Base-by-base conservation (phyloP, 176 grass and related monocot species). In the Zea luxurians region DNA sequence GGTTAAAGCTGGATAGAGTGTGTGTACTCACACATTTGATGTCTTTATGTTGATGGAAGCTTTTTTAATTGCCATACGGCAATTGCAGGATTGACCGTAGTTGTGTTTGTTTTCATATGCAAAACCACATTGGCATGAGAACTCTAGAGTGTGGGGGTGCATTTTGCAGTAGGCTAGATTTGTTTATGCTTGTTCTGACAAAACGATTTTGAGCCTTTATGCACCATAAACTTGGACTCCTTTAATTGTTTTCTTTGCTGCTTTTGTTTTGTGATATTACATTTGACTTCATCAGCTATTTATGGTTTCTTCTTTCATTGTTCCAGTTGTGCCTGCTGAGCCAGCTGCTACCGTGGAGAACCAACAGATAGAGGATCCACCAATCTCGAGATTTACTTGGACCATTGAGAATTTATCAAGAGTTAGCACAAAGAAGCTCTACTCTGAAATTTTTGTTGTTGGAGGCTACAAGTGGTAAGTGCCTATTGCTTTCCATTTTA, bases 381-480 rank as follows among this genome's bases (percentile, higher is more conserved):
- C 96, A 42, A 83, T 90, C 59, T 99, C 90, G 0, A 99, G 92
- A 81, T 99, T 91, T 87, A 93, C 88, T 70, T 99, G 96, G 96
- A 82, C 92, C 11, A 96, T 99, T 57, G 96, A 99, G 47, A 96
- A 99, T 77, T 80, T 99, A 41, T 93, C 92, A 42, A 88, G 90
- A 83, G 73, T 93, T 64, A 96, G 57, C 81, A 66, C 83, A 1
- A 99, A 96, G 88, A 99, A 99, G 82, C 86, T 91, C 62, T 99
- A 96, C 69, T 99, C 96, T 1, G 92, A 99, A 46, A n/a, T 83
- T 83, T 99, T 99, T 78, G 61, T 81, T 76, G 96, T 99, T 2
- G 96, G 90, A 69, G 84, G 88, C 53, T 99, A 93, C 54, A 99
- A 96, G 72, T 99, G 96, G 96, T 96, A 78, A 86, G 67, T 57